A percentile compares a stretch with the other conserved stretches of the same genome.
These are phyloP conservation scores for Effrenium voratum DNA, from an alignment of 73 alveolate genomes.

Conservation along the genomic window DNA sequence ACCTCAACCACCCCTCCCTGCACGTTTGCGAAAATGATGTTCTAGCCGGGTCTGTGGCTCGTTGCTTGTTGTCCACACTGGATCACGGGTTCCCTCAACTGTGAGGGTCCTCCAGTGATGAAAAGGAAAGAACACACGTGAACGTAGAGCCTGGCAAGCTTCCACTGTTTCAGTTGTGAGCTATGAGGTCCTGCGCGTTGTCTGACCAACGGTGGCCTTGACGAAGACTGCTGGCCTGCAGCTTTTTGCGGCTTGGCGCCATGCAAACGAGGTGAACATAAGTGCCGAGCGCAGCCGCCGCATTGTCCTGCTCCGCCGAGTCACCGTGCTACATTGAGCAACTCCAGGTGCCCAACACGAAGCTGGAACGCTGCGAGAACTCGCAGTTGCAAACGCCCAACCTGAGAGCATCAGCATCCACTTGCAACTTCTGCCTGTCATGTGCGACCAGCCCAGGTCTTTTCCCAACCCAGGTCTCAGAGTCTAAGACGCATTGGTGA, in stretches of 20 bases:
- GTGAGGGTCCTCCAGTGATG: slow-evolving; percentile 43
- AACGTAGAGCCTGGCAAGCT: too few species aligned
- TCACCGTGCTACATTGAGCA: not conserved
- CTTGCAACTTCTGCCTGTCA: not conserved
- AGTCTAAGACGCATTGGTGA: not conserved
- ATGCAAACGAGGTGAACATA: not conserved
- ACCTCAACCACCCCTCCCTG: not conserved
- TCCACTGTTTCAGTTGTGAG: too few species aligned
- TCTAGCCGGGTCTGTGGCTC: not conserved
- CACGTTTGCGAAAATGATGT: not conserved
- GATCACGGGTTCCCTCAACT: slow-evolving; percentile 40
- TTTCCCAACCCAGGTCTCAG: not conserved
- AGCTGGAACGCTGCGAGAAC: slow-evolving; percentile 43
- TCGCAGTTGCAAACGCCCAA: slow-evolving; percentile 63
- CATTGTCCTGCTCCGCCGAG: not conserved
- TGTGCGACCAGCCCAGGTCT: not conserved
- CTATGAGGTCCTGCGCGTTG: slow-evolving; percentile 41
- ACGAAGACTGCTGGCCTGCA: slow-evolving; percentile 35
- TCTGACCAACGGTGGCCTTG: slow-evolving; percentile 54
- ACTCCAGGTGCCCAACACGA: not conserved
- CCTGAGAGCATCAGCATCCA: not conserved
- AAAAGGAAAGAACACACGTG: too few species aligned
- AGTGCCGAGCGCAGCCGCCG: slow-evolving; percentile 11
- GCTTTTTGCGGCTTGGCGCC: not conserved
- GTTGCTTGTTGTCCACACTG: slow-evolving; percentile 65